A percentile compares a stretch with the other conserved stretches of the same genome.
Conservation (phyloP, 192 early-diverging fungal species). For the Pecoramyces ruminantium region DNA sequence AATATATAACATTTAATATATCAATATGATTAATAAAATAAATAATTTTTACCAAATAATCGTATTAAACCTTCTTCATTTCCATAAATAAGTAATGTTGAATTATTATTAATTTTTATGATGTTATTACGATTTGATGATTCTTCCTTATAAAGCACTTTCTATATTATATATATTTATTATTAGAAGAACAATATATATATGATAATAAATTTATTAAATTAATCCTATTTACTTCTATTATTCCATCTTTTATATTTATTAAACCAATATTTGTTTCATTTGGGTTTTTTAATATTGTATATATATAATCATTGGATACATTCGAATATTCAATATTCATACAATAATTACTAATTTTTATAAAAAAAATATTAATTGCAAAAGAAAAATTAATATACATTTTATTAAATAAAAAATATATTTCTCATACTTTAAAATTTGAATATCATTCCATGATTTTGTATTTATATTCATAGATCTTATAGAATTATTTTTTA, state of each 20-base stretch:
- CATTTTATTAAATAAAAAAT: no score
- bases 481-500: background rate
- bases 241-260: background rate
- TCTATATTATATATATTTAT: background rate
- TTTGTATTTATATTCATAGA: background rate
- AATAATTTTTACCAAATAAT: background rate
- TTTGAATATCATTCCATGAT: background rate
- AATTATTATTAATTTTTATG: background rate
- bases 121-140: background rate
- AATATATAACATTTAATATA: no score
- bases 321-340: background rate
- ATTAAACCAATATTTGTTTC: background rate
- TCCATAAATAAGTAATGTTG: background rate
- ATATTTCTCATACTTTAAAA: background rate
- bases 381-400: no score
- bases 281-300: background rate
- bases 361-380: no score
- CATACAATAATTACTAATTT: background rate
- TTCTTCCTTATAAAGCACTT: background rate
- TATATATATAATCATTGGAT: background rate
- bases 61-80: background rate
- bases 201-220: no score
- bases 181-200: no score
- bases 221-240: background rate
- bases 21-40: no score